These are phyloP conservation scores for Pythium scleroteichum DNA, from an alignment of 352 stramenopile genomes.

Conservation along the genomic window DNA sequence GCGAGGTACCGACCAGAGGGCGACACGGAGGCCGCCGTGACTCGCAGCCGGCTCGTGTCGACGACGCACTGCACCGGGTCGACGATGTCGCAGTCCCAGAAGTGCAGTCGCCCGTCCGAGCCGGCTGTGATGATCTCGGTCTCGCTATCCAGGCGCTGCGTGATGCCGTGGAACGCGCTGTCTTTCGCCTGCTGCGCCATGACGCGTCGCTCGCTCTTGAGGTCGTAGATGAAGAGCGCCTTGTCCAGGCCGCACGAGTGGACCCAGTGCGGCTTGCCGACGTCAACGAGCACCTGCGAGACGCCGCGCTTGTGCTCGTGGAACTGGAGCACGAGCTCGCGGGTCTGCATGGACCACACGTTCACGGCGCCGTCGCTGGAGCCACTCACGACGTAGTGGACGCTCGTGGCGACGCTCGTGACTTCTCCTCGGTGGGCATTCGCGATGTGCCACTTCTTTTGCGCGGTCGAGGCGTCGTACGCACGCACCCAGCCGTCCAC, in stretches of 20 bases:
- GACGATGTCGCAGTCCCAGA: conserved; percentile 90
- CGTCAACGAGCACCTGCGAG: conserved; percentile 76
- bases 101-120: conserved; percentile 76
- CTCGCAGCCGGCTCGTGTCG: conserved; percentile 42
- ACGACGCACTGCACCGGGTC: conserved; percentile 68
- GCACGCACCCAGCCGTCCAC: conserved; percentile 73
- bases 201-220: conserved; percentile 82
- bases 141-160: conserved; percentile 88
- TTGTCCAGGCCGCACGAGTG: conserved; percentile 88
- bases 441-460: conserved; percentile 84
- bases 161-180: conserved; percentile 77
- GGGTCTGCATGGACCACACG: conserved; percentile 83
- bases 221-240: conserved; percentile 91
- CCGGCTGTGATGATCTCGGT: conserved; percentile 90
- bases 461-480: conserved; percentile 47
- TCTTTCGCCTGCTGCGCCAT: conserved; percentile 81
- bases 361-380: conserved; percentile 85
- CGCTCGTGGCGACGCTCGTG: conserved; percentile 61
- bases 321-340: conserved; percentile 90
- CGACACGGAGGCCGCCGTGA: conserved; percentile 54
- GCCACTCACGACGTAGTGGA: conserved; percentile 79
- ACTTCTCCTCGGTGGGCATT: conserved; percentile 86
- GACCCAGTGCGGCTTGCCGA: conserved; percentile 75
- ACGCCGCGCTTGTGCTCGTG: conserved; percentile 88
- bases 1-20: conserved; percentile 78